A percentile compares a stretch with the other conserved stretches of the same genome.
These are phyloP conservation scores for Pichia sp. DNA, from an alignment of 1,139 yeast species.

Conservation along the genomic window DNA sequence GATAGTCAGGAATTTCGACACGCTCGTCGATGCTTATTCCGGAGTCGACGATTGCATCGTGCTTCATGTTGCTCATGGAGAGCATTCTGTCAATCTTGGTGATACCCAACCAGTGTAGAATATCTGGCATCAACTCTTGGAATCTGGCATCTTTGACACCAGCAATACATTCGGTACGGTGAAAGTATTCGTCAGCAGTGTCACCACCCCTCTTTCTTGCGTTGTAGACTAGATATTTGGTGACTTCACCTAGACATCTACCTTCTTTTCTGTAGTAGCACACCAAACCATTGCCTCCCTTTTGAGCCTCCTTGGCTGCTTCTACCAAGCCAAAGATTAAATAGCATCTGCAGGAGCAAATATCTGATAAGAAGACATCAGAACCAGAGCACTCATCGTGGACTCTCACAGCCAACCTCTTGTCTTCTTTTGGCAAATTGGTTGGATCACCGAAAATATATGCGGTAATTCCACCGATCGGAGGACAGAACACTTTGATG, in stretches of 20 bases:
- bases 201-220: conserved; percentile 66
- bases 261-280: conserved; percentile 64
- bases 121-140: conserved; percentile 66
- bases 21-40: conserved; percentile 56
- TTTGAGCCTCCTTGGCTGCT: conserved; percentile 61
- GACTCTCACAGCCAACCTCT: conserved; percentile 50
- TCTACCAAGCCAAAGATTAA: conserved; percentile 58
- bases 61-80: conserved; percentile 64
- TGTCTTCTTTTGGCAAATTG: conserved; percentile 45
- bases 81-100: conserved; percentile 58
- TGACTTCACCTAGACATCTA: conserved; percentile 61
- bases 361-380: conserved; percentile 63
- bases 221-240: conserved; percentile 60
- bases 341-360: conserved; percentile 64
- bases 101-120: conserved; percentile 58
- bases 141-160: conserved; percentile 65
- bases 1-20: conserved; percentile 58
- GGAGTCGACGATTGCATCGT: conserved; percentile 59
- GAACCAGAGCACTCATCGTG: conserved; percentile 66
- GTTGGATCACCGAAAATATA: conserved; percentile 59
- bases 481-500: conserved; percentile 57
- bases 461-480: conserved; percentile 60
- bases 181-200: conserved; percentile 60
- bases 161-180: conserved; percentile 61
- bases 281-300: conserved; percentile 57